phyloP scores from a whole-genome alignment of 345 rosid species.

The Leavenworthia alabamica region DNA sequence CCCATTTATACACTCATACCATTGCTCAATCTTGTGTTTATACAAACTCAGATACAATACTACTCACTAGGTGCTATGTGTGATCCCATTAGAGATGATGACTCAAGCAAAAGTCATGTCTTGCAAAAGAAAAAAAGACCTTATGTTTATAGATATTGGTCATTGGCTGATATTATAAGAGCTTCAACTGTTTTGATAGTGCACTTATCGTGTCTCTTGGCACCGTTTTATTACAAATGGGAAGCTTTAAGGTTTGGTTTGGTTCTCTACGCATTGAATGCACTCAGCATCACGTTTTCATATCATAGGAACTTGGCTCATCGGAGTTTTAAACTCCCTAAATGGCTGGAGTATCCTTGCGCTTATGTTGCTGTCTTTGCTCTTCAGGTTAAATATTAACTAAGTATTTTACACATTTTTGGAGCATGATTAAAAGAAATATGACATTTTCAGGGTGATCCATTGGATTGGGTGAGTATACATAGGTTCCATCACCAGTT shows the following conservation, averaged over 20 bases:
- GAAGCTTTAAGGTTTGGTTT: conserved; percentile 55
- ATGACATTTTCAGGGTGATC: conserved; percentile 34
- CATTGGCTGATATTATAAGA: conserved; percentile 41
- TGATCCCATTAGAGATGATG: conserved; percentile 3
- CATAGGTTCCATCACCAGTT: conserved; percentile 85
- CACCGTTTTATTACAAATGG: conserved; percentile 67
- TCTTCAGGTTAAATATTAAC: conserved; percentile 46
- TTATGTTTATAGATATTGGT: conserved; percentile 50
- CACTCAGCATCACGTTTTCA: conserved; percentile 60
- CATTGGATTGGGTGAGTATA: conserved; percentile 87
- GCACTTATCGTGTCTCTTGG: conserved; percentile 56
- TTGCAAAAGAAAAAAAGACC: conserved; percentile 26
- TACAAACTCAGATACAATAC: neutral
- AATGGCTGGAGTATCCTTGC: conserved; percentile 71
- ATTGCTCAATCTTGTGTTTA: neutral
- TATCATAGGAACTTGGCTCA: conserved; percentile 67
- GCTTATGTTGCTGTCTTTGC: conserved; percentile 71
- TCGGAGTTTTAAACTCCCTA: conserved; percentile 71
- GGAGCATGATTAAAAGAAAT: neutral
- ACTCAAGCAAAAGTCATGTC: conserved; percentile 14
- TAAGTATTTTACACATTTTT: neutral
- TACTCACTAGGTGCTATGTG: neutral
- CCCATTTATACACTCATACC: conserved; percentile 6
- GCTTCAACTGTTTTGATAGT: conserved; percentile 38
- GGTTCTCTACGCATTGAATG: conserved; percentile 37